Evolutionary conservation across 2,329 filamentous ascomycete species (phyloP).

Genomic region (Emergomyces africanus): DNA sequence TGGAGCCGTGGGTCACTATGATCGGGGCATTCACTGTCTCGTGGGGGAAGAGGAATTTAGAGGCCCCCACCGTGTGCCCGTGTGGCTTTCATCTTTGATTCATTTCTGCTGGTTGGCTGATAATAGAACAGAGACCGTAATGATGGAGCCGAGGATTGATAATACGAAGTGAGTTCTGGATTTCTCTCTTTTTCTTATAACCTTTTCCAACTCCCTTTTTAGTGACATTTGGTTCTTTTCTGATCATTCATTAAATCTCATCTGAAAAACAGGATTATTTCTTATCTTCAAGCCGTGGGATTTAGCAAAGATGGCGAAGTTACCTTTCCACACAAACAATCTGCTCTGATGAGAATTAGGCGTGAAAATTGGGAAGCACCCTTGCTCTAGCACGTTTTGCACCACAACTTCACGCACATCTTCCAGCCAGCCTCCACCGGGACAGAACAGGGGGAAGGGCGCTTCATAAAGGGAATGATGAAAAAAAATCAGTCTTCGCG

Average conservation of each 20-base stretch:
- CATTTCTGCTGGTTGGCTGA: conserved; percentile 74
- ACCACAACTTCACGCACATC: neutral
- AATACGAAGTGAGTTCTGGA: conserved; percentile 63
- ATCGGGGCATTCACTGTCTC: conserved; percentile 76
- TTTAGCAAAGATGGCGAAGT: conserved; percentile 83
- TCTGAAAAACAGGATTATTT: conserved; percentile 44
- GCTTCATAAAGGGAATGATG: neutral
- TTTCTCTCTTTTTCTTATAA: neutral
- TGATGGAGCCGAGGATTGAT: conserved; percentile 82
- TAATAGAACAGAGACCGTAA: conserved; percentile 65
- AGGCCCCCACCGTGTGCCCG: conserved; percentile 58
- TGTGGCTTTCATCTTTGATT: conserved; percentile 77
- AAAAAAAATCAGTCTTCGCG: neutral
- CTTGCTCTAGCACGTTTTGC: conserved; percentile 34
- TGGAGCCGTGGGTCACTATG: conserved; percentile 59
- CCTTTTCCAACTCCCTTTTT: neutral
- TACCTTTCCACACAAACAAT: conserved; percentile 82
- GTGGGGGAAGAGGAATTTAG: conserved; percentile 88
- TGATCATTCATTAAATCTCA: neutral
- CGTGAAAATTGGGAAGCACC: conserved; percentile 72
- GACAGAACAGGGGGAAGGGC: neutral
- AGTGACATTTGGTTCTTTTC: neutral
- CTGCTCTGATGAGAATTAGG: conserved; percentile 68
- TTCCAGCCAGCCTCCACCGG: neutral
- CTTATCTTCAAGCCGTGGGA: conserved; percentile 58